Conservation (phyloP, 2,329 filamentous ascomycete genomes). For the Aspergillus jensenii region DNA sequence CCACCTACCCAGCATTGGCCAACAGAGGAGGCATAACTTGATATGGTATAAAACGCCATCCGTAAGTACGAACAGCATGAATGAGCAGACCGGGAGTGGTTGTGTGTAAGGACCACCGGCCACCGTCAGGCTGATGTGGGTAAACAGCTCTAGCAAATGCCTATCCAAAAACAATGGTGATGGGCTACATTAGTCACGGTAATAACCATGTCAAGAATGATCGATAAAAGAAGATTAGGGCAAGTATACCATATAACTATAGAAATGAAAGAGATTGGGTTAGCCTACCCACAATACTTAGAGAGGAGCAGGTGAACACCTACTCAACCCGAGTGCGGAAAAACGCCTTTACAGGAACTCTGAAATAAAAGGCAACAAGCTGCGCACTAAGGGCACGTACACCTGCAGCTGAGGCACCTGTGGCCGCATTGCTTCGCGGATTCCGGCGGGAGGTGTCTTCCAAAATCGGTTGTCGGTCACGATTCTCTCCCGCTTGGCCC, state of each 20-base stretch:
- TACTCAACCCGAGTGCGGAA: conserved; percentile 90
- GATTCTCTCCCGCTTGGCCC: conserved; percentile 15
- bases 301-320: conserved; percentile 7
- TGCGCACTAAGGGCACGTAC: conserved; percentile 82
- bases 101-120: conserved; percentile 59
- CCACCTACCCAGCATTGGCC: conserved; percentile 58
- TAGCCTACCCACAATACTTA: neutral
- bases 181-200: conserved; percentile 8
- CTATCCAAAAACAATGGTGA: conserved; percentile 30
- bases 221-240: neutral
- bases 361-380: conserved; percentile 85
- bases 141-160: conserved; percentile 65
- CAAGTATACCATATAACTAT: conserved; percentile 52
- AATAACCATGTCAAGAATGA: neutral
- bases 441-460: conserved; percentile 37
- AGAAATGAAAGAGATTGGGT: neutral
- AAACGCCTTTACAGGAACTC: conserved; percentile 87
- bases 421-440: conserved; percentile 60
- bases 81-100: conserved; percentile 61
- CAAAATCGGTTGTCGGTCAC: conserved; percentile 12
- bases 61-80: conserved; percentile 61
- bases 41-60: conserved; percentile 64
- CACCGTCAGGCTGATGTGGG: conserved; percentile 46
- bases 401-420: conserved; percentile 79
- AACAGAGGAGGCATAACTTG: conserved; percentile 63